Evolutionary conservation across 441 rosid species (phyloP).

Genomic region (Croton laevigatus): DNA sequence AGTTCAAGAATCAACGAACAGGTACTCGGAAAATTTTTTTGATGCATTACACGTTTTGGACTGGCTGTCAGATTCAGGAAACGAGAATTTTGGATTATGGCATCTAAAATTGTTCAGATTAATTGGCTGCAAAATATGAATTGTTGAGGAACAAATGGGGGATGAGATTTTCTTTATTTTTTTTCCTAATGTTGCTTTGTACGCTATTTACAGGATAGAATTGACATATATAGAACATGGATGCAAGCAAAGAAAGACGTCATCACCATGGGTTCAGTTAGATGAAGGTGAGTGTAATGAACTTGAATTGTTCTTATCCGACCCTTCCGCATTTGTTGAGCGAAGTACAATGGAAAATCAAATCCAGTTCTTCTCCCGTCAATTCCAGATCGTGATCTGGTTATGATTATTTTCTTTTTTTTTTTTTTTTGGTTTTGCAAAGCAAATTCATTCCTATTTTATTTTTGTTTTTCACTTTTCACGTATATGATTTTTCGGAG

Average conservation of each 20-base stretch:
- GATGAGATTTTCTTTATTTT: background rate
- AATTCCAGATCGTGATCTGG: too few relatives aligned
- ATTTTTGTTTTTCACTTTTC: too few relatives aligned
- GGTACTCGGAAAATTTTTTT: constrained; percentile 39
- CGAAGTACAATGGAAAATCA: constrained; percentile 12
- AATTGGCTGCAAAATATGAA: background rate
- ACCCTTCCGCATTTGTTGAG: constrained; percentile 37
- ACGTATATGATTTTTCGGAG: too few relatives aligned
- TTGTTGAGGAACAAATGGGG: background rate
- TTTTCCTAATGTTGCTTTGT: constrained; percentile 5
- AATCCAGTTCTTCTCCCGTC: too few relatives aligned
- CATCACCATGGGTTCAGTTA: constrained; percentile 61
- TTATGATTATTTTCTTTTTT: too few relatives aligned
- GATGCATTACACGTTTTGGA: too few relatives aligned
- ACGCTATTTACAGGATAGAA: constrained; percentile 60
- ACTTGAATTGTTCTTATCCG: constrained; percentile 76
- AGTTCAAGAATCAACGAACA: constrained; percentile 93
- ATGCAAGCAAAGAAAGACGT: constrained; percentile 47
- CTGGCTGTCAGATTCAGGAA: background rate
- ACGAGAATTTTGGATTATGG: background rate
- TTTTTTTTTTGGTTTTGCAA: too few relatives aligned
- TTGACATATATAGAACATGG: constrained; percentile 86
- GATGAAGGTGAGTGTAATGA: constrained; percentile 82
- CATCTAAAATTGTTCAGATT: background rate
- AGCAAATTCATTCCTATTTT: too few relatives aligned